These are phyloP conservation scores for Vitis cinerea DNA, from an alignment of 164 flowering plant species.

Conservation along the genomic window DNA sequence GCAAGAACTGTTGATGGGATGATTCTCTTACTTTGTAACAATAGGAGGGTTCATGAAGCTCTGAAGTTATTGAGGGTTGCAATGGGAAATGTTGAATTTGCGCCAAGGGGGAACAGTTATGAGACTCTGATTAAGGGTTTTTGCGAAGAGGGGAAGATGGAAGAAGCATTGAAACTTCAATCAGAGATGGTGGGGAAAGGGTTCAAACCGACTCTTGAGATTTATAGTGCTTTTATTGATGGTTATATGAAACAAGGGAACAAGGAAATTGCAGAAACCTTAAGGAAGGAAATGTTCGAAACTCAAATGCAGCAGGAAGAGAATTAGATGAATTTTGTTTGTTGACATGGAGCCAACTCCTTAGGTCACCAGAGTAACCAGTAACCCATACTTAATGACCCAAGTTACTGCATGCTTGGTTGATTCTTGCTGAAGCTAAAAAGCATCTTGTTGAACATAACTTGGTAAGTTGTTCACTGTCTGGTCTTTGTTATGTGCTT, in stretches of 20 bases:
- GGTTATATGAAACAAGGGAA: constrained; percentile 57
- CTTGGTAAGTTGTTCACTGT: background rate
- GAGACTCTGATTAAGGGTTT: constrained; percentile 54
- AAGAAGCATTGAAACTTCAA: constrained; percentile 72
- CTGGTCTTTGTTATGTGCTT: background rate
- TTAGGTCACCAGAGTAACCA: background rate
- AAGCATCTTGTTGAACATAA: too few species aligned
- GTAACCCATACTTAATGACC: too few species aligned
- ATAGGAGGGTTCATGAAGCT: constrained; percentile 40
- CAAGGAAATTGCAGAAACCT: constrained; percentile 34
- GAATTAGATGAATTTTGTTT: background rate
- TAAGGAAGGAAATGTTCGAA: constrained; percentile 58
- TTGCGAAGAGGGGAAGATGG: constrained; percentile 58
- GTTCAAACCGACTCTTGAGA: constrained; percentile 48
- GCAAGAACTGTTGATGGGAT: constrained; percentile 45
- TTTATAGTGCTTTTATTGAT: constrained; percentile 58
- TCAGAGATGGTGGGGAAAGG: constrained; percentile 83
- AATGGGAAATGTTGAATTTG: constrained; percentile 25
- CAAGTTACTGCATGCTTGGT: too few species aligned
- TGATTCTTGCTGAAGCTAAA: too few species aligned
- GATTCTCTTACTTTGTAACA: constrained; percentile 42
- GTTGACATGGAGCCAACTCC: background rate
- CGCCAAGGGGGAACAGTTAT: constrained; percentile 42
- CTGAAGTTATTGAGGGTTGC: constrained; percentile 39
- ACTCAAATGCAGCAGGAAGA: constrained; percentile 10